A percentile compares a stretch with the other conserved stretches of the same genome.
phyloP scores from a whole-genome alignment of 2,329 filamentous ascomycete species.

The Paraphaeosphaeria minitans region DNA sequence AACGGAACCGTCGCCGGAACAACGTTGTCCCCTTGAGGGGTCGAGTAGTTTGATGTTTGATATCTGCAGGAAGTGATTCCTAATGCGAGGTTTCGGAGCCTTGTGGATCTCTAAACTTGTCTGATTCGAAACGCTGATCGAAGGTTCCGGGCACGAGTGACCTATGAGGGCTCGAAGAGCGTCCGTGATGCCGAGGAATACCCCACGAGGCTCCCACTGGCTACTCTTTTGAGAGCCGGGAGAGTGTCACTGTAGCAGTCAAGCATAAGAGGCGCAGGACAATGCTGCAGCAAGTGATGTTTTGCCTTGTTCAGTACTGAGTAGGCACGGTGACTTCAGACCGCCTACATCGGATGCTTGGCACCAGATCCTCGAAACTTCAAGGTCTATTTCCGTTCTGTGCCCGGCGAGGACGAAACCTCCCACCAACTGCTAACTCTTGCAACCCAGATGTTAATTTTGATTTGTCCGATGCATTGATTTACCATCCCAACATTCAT shows the following conservation, averaged over 20 bases:
- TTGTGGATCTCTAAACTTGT: conserved; percentile 28
- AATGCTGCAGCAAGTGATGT: conserved; percentile 10
- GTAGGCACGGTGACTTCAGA: neutral
- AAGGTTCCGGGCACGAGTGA: neutral
- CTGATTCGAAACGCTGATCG: conserved; percentile 30
- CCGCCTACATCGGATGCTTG: neutral
- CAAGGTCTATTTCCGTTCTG: neutral
- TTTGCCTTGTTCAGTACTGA: conserved; percentile 5
- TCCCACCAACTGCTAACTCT: neutral
- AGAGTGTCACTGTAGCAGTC: conserved; percentile 6
- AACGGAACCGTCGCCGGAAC: conserved; percentile 19
- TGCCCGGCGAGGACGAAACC: neutral
- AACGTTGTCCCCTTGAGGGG: conserved; percentile 24
- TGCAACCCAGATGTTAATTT: neutral
- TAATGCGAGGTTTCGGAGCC: conserved; percentile 33
- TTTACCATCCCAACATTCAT: neutral
- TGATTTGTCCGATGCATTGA: neutral
- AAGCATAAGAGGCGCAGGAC: conserved; percentile 19
- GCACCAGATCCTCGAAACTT: neutral
- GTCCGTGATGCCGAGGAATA: neutral
- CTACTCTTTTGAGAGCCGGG: neutral
- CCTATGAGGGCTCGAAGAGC: conserved; percentile 12
- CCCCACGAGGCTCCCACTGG: neutral
- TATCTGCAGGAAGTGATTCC: conserved; percentile 26
- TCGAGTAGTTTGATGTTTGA: conserved; percentile 38